Percentiles rank a stretch among this genome's conserved stretches.
Conservation (phyloP, 1,284 basidiomycete species). For the Schizophyllum commune region DNA sequence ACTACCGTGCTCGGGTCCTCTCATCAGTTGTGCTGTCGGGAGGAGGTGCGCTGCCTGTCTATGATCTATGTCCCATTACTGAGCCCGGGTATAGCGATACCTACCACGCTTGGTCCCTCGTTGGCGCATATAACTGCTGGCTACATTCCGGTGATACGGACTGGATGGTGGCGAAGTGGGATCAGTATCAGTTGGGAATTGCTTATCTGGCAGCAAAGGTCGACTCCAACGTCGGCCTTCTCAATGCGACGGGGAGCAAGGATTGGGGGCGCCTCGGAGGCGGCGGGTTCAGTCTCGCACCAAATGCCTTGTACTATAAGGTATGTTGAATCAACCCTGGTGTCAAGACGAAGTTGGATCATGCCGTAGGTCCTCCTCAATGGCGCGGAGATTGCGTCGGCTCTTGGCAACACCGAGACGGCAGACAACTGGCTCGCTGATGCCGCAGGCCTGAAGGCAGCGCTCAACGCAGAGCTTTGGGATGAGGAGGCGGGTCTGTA, state of each 20-base stretch:
- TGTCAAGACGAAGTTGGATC: too few species aligned
- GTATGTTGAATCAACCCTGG: slow-evolving; percentile 17
- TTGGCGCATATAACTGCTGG: slow-evolving; percentile 40
- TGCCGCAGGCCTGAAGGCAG: slow-evolving; percentile 31
- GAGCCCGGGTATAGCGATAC: slow-evolving; percentile 26
- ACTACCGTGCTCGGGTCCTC: slow-evolving; percentile 26
- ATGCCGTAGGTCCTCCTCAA: slow-evolving; percentile 38
- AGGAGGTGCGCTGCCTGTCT: neutral
- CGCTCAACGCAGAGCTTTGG: slow-evolving; percentile 38
- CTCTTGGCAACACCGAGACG: slow-evolving; percentile 25
- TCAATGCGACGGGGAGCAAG: slow-evolving; percentile 37
- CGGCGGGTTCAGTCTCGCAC: slow-evolving; percentile 39
- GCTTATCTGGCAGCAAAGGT: slow-evolving; percentile 38
- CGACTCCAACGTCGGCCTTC: slow-evolving; percentile 28
- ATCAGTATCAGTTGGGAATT: slow-evolving; percentile 38
- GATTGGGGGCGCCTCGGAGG: slow-evolving; percentile 44
- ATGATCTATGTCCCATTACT: too few species aligned
- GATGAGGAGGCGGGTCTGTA: slow-evolving; percentile 33
- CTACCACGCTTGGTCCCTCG: slow-evolving; percentile 40
- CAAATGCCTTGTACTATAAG: slow-evolving; percentile 38
- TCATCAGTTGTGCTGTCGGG: neutral
- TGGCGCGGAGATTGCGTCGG: slow-evolving; percentile 31
- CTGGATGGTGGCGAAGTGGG: slow-evolving; percentile 34
- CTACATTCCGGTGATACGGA: slow-evolving; percentile 35
- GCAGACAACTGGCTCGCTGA: slow-evolving; percentile 26